phyloP scores from a whole-genome alignment of 2,329 filamentous ascomycete species.

The Knufia fluminis region DNA sequence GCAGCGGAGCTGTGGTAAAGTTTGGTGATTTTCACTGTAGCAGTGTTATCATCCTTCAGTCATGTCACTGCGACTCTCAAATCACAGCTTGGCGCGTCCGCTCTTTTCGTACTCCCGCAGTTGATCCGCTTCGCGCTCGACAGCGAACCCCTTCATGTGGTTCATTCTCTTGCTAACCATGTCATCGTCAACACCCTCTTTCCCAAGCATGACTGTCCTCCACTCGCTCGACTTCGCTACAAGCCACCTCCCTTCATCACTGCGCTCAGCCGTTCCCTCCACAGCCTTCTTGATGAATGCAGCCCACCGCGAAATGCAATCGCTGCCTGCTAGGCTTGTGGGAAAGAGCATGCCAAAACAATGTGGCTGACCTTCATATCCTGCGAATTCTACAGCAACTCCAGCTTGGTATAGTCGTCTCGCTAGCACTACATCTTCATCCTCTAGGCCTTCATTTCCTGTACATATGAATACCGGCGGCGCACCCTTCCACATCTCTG shows the following conservation, averaged over 20 bases:
- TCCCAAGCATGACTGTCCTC: conserved; percentile 20
- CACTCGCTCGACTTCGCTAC: conserved; percentile 26
- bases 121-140: not conserved
- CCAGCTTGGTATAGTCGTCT: conserved; percentile 32
- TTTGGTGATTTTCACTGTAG: not conserved
- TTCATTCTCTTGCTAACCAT: not conserved
- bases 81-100: not conserved
- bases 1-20: not conserved
- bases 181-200: conserved; percentile 5
- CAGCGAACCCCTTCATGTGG: not conserved
- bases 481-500: conserved; percentile 32
- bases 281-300: conserved; percentile 40
- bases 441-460: conserved; percentile 35
- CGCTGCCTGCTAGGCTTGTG: conserved; percentile 35
- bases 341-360: conserved; percentile 50
- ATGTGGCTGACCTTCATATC: conserved; percentile 40
- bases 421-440: conserved; percentile 33
- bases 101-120: conserved; percentile 1
- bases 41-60: not conserved
- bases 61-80: not conserved
- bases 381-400: conserved; percentile 30
- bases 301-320: conserved; percentile 49
- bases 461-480: conserved; percentile 35
- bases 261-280: conserved; percentile 19
- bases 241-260: too few relatives aligned